Percentiles rank a stretch among this genome's conserved stretches.
These are phyloP conservation scores for Phytophthora hybrid DNA, from an alignment of 352 stramenopile species.

Conservation along the genomic window DNA sequence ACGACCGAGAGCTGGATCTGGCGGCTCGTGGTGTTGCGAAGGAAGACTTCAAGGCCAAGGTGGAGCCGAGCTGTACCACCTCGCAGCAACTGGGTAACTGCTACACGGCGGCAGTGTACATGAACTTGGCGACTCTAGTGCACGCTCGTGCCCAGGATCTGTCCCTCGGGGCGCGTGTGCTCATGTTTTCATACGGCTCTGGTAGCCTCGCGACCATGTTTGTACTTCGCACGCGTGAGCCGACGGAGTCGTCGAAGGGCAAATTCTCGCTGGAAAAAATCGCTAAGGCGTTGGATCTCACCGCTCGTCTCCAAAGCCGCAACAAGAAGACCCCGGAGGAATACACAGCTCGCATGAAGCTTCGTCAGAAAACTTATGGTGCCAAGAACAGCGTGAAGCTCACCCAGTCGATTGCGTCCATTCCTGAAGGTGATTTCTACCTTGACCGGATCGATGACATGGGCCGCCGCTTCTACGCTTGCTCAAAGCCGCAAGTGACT, in stretches of 20 bases:
- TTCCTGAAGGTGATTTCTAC: slow-evolving; percentile 92
- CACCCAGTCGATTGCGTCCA: slow-evolving; percentile 63
- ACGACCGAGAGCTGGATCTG: slow-evolving; percentile 92
- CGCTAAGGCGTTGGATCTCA: slow-evolving; percentile 82
- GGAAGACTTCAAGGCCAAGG: slow-evolving; percentile 78
- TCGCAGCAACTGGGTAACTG: slow-evolving; percentile 96
- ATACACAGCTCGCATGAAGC: slow-evolving; percentile 92
- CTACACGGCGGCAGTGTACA: slow-evolving; percentile 97
- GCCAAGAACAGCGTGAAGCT: slow-evolving; percentile 63
- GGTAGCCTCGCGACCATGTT: slow-evolving; percentile 98
- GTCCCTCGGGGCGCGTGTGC: slow-evolving; percentile 70
- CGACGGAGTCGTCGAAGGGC: slow-evolving; percentile 27
- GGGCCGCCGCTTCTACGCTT: slow-evolving; percentile 90
- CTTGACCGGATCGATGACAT: slow-evolving; percentile 92
- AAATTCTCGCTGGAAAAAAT: slow-evolving; percentile 93
- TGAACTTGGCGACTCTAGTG: slow-evolving; percentile 95
- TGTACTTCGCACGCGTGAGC: slow-evolving; percentile 30
- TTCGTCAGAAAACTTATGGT: slow-evolving; percentile 87
- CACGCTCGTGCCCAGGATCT: slow-evolving; percentile 57
- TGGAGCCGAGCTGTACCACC: slow-evolving; percentile 86
- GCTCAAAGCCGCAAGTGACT: slow-evolving; percentile 14
- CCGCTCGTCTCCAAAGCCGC: slow-evolving; percentile 80
- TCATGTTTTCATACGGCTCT: slow-evolving; percentile 98
- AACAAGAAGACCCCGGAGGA: slow-evolving; percentile 89
- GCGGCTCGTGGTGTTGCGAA: slow-evolving; percentile 83